Percentiles rank a stretch among this genome's conserved stretches.
Conservation (phyloP, 495 filamentous ascomycete genomes). For the Astrothelium subdiscretum region DNA sequence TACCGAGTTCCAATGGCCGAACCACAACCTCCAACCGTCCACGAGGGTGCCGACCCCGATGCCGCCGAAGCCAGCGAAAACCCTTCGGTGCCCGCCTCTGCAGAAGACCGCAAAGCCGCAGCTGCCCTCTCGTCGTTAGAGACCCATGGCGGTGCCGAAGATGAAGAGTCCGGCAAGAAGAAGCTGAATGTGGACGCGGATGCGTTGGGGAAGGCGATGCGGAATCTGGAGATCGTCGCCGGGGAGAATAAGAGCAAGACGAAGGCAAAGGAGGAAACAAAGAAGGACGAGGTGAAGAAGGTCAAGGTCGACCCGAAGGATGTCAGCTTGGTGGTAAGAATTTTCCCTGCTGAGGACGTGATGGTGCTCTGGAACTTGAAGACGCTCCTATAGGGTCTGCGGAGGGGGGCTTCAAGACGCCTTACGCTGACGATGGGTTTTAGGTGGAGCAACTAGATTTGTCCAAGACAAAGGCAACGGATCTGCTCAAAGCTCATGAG, state of each 20-base stretch:
- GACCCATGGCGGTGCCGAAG: constrained; percentile 45
- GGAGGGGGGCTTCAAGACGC: background rate
- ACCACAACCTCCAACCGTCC: constrained; percentile 42
- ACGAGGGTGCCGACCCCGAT: constrained; percentile 46
- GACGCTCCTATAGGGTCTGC: background rate
- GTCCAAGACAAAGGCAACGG: constrained; percentile 68
- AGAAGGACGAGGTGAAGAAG: constrained; percentile 34
- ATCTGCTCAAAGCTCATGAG: constrained; percentile 67
- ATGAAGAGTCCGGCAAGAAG: constrained; percentile 29
- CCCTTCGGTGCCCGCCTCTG: constrained; percentile 44
- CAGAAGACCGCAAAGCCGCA: constrained; percentile 85
- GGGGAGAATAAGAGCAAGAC: constrained; percentile 9
- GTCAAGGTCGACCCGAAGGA: constrained; percentile 58
- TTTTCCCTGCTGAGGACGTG: background rate
- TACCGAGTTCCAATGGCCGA: constrained; percentile 39
- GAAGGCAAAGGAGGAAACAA: constrained; percentile 28
- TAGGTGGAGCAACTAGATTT: constrained; percentile 74
- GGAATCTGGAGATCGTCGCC: constrained; percentile 32
- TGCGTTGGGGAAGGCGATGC: constrained; percentile 76
- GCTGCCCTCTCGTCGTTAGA: constrained; percentile 73
- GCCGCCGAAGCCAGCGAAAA: constrained; percentile 30
- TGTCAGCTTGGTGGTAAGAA: constrained; percentile 49
- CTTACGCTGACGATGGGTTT: background rate
- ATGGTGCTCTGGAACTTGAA: background rate
- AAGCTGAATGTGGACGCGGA: constrained; percentile 61